Evolutionary conservation across 495 filamentous ascomycete genomes (phyloP), one percentile per base, ranked within the genome.

Genomic region (Annulohypoxylon maeteangense): DNA sequence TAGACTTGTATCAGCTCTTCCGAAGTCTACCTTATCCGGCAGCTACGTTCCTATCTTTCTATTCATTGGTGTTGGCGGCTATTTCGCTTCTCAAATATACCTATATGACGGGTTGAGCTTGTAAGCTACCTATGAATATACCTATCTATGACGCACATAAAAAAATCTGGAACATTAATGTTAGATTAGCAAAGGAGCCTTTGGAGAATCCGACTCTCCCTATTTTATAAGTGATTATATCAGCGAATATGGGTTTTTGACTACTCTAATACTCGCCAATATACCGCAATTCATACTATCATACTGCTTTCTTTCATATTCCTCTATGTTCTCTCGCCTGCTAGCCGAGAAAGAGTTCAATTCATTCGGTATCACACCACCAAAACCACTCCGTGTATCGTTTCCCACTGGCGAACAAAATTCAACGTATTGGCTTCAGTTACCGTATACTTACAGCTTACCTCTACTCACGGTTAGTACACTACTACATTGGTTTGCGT

Each of bases 401-500:
- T 57, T 65, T 58, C 70, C 65, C 16, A 12, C 8, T 1, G 70
- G 70, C 25, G 25, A 73, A 42, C 70, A 69, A n/a, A 23, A n/a
- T 22, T 69, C 70, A 5, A 69, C 38, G 1, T 75, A 75, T 34
- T 40, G 59, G 18, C 34, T 71, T 10, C 56, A 67, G 7, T 27
- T 76, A 4, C 68, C 69, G 1, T 68, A 67, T 14, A 31, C 2
- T 4, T 57, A 65, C 18, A 57, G 71, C 51, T n/a, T 71, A 14
- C 74, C 67, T 29, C 59, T 78, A 4, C 68, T 77, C 14, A 57
- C 65, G 48, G 71, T 72, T 16, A 78, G 78, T 57, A 36, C 42
- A 8, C 34, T 70, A 7, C 18, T 61, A 3, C 80, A 76, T 31
- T 76, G 67, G 70, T 22, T 75, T 14, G 32, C 51, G 8, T 68